Evolutionary conservation across 176 grass and related monocot genomes (phyloP).

Genomic region (Leersia perrieri): DNA sequence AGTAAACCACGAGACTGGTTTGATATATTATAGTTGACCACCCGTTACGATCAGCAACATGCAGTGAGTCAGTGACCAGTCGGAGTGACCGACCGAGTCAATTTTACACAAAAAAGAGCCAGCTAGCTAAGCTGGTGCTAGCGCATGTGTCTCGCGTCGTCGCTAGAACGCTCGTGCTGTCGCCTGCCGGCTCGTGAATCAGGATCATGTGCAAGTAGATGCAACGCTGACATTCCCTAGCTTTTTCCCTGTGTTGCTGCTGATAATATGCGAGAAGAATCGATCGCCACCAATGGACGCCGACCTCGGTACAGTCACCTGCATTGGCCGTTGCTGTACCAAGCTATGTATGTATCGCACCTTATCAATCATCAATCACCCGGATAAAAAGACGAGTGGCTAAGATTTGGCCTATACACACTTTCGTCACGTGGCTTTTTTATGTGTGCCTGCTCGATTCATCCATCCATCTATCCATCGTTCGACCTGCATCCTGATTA

Average conservation of each 20-base stretch:
- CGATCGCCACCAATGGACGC: background rate
- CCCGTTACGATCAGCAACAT: background rate
- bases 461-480: background rate
- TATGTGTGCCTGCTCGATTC: background rate
- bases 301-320: background rate
- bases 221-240: background rate
- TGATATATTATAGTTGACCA: background rate
- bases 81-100: background rate
- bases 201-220: background rate
- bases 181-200: too few relatives aligned
- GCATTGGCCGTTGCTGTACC: background rate
- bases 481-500: background rate
- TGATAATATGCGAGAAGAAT: background rate
- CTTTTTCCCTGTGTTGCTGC: background rate
- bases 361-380: slow-evolving; percentile 15
- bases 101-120: too few relatives aligned
- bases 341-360: background rate
- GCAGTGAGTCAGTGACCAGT: too few relatives aligned
- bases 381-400: slow-evolving; percentile 9
- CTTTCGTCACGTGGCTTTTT: background rate
- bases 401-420: slow-evolving; percentile 9
- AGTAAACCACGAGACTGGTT: background rate
- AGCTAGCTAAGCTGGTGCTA: too few relatives aligned
- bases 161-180: too few relatives aligned
- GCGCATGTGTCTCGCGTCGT: too few relatives aligned